Percentiles rank a stretch among this genome's conserved stretches.
Conservation (phyloP, 1,139 yeast species). For the Suhomyces panamericanus region DNA sequence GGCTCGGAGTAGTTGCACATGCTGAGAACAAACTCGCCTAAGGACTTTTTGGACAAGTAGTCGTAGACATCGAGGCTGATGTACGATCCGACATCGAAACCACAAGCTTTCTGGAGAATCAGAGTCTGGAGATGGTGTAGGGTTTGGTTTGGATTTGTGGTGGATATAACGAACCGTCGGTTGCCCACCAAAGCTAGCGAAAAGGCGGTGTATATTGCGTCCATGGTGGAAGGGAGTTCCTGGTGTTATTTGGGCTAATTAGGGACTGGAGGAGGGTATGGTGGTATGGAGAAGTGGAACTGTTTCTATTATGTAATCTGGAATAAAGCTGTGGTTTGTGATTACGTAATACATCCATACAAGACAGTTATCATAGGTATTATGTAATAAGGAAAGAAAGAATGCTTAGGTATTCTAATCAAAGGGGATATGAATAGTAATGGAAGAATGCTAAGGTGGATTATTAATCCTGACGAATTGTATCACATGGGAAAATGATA, state of each 20-base stretch:
- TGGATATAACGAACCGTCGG: slow-evolving; percentile 23
- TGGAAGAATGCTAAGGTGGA: too few species aligned
- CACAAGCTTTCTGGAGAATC: slow-evolving; percentile 7
- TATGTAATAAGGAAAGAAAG: too few species aligned
- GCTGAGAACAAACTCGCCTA: slow-evolving; percentile 10
- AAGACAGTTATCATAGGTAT: too few species aligned
- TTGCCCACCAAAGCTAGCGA: slow-evolving; percentile 26
- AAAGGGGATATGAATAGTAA: too few species aligned
- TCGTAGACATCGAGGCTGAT: slow-evolving; percentile 21
- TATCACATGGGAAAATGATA: too few species aligned
- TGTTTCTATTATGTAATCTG: too few species aligned
- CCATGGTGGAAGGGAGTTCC: slow-evolving; percentile 18
- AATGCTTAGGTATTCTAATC: too few species aligned
- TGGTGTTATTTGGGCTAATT: not conserved
- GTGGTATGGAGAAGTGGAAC: not conserved
- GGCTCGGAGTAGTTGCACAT: slow-evolving; percentile 8
- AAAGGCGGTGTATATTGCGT: slow-evolving; percentile 28
- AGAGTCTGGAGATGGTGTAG: slow-evolving; percentile 4
- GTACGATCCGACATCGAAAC: slow-evolving; percentile 15
- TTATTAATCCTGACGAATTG: too few species aligned
- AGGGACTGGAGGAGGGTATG: not conserved
- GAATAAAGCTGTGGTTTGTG: too few species aligned
- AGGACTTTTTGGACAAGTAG: slow-evolving; percentile 7
- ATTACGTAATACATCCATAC: too few species aligned
- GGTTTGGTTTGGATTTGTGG: slow-evolving; percentile 3